Percentiles rank a stretch among this genome's conserved stretches.
phyloP scores from a whole-genome alignment of 23 red algal genomes.

The Agarophyton chilense region DNA sequence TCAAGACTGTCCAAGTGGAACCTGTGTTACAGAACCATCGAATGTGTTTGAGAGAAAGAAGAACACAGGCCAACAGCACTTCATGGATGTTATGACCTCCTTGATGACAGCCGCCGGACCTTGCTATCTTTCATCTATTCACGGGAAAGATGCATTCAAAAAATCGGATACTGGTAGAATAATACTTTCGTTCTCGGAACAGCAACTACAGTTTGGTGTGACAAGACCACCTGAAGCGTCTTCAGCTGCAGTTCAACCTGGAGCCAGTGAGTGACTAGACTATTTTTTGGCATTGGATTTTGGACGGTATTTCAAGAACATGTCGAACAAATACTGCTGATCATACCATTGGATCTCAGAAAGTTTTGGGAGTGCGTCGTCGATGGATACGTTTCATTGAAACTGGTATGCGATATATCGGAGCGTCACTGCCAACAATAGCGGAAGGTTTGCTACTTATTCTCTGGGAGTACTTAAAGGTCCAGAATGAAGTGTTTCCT shows the following conservation, averaged over 20 bases:
- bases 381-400: slow-evolving; percentile 71
- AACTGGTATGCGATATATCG: slow-evolving; percentile 48
- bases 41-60: slow-evolving; percentile 72
- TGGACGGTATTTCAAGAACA: slow-evolving; percentile 41
- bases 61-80: slow-evolving; percentile 73
- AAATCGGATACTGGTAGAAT: slow-evolving; percentile 51
- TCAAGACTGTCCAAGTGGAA: slow-evolving; percentile 82
- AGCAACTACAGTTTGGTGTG: slow-evolving; percentile 17
- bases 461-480: slow-evolving; percentile 34
- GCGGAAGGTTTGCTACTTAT: slow-evolving; percentile 52
- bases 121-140: slow-evolving; percentile 65
- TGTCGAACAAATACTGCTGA: slow-evolving; percentile 18
- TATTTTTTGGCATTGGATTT: slow-evolving; percentile 61
- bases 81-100: slow-evolving; percentile 49
- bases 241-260: slow-evolving; percentile 11
- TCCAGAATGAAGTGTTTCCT: slow-evolving; percentile 23
- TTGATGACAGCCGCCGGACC: slow-evolving; percentile 63
- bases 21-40: slow-evolving; percentile 61
- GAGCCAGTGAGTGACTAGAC: slow-evolving; percentile 36
- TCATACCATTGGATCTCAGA: slow-evolving; percentile 42
- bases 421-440: slow-evolving; percentile 41
- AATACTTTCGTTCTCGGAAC: slow-evolving; percentile 53
- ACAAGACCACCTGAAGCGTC: slow-evolving; percentile 18
- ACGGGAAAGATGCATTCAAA: slow-evolving; percentile 57
- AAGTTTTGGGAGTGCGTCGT: slow-evolving; percentile 64